Conservation (phyloP, 2,329 filamentous ascomycete species). For the Juglanconis sp. region DNA sequence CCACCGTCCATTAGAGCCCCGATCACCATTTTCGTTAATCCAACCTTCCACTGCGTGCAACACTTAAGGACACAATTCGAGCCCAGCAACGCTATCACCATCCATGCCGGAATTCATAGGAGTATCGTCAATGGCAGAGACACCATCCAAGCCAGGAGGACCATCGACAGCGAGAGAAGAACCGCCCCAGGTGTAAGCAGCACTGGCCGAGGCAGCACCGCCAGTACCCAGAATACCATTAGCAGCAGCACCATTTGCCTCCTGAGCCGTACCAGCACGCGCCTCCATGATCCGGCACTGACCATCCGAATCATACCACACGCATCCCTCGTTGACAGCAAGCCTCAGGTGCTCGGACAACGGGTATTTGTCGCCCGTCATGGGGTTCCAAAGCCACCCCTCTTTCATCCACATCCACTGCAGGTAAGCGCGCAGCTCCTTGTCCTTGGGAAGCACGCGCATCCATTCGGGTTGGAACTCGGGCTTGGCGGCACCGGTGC, state of each 20-base stretch:
- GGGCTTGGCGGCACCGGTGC: conserved; percentile 40
- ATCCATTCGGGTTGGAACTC: conserved; percentile 87
- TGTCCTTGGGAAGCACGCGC: conserved; percentile 76
- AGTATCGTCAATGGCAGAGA: too few species aligned
- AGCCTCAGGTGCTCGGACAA: conserved; percentile 51
- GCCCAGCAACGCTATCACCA: too few species aligned
- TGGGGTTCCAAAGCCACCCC: conserved; percentile 76
- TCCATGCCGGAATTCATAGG: too few species aligned
- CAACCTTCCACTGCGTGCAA: too few species aligned
- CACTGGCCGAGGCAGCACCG: too few species aligned
- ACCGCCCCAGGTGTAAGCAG: too few species aligned
- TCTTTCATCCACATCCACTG: conserved; percentile 71
- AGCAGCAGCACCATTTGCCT: neutral
- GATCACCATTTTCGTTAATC: too few species aligned
- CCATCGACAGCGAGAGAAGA: too few species aligned
- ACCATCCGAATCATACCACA: conserved; percentile 53
- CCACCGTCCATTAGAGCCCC: neutral
- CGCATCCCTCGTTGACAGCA: conserved; percentile 56
- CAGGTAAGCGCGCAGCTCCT: conserved; percentile 83
- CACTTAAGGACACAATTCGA: too few species aligned
- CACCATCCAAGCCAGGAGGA: too few species aligned
- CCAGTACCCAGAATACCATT: neutral
- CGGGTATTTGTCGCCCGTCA: conserved; percentile 60
- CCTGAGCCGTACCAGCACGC: neutral
- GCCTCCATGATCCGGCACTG: conserved; percentile 40